These are phyloP conservation scores for Carpinus viminea DNA, from an alignment of 306 rosid genomes.

Conservation along the genomic window DNA sequence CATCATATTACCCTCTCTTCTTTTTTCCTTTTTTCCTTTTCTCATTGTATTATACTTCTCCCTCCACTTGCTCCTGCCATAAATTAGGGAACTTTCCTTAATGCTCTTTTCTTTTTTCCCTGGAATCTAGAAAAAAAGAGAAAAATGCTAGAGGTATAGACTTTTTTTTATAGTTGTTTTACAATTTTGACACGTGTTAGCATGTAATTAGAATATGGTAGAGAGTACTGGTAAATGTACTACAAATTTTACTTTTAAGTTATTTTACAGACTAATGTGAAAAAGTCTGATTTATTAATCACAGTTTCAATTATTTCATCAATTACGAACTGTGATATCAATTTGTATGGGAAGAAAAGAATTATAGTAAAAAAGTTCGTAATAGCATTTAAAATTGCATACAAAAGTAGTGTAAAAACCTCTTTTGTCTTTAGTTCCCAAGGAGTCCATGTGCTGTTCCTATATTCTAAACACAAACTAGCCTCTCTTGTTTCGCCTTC, in stretches of 20 bases:
- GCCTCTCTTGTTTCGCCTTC: conserved; percentile 69
- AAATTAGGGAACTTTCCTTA: conserved; percentile 16
- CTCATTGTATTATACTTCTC: not conserved
- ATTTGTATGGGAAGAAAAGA: no score
- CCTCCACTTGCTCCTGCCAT: conserved; percentile 7
- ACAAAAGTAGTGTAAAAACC: conserved; percentile 33
- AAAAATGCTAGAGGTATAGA: no score
- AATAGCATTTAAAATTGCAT: conserved; percentile 32
- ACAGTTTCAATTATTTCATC: no score
- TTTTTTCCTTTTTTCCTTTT: conserved; percentile 13
- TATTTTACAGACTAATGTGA: no score
- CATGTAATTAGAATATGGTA: no score
- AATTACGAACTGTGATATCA: no score
- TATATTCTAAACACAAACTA: conserved; percentile 62
- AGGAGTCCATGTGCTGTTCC: conserved; percentile 84
- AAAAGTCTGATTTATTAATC: no score
- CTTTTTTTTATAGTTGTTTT: no score
- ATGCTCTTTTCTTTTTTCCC: conserved; percentile 11
- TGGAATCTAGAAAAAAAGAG: conserved; percentile 12
- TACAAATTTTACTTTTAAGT: no score
- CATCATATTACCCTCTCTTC: conserved; percentile 31
- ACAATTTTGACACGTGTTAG: no score
- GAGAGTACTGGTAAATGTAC: no score
- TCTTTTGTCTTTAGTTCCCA: conserved; percentile 68
- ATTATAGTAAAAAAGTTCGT: no score